These are phyloP conservation scores for Leccinum variicolor DNA, from an alignment of 768 basidiomycete genomes.

Conservation along the genomic window DNA sequence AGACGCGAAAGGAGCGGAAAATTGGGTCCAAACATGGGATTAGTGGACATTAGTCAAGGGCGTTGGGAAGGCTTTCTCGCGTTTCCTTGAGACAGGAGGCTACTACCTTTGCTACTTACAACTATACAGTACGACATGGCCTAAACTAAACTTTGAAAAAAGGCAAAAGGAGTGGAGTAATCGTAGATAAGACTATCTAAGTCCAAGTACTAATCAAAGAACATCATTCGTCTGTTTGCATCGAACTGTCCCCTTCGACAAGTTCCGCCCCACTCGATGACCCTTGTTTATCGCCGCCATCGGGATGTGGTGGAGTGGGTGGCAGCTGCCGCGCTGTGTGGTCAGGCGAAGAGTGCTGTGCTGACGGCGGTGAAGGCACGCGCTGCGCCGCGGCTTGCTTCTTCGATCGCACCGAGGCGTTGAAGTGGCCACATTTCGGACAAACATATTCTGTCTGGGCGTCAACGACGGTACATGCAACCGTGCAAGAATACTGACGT, in stretches of 20 bases:
- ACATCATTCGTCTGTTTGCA: neutral
- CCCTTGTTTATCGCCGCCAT: neutral
- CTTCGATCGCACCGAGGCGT: constrained; percentile 43
- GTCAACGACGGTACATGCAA: neutral
- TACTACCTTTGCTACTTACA: neutral
- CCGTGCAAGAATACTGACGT: constrained; percentile 50
- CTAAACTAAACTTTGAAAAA: neutral
- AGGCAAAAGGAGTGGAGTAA: neutral
- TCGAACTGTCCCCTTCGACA: constrained; percentile 6
- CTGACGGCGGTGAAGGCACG: constrained; percentile 27
- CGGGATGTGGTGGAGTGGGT: neutral
- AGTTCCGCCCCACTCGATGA: neutral
- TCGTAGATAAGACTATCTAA: neutral
- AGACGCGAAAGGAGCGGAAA: neutral
- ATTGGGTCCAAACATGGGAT: neutral
- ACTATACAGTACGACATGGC: neutral
- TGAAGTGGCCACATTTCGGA: constrained; percentile 84
- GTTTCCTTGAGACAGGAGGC: neutral
- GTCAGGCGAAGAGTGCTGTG: constrained; percentile 7
- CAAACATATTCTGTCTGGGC: constrained; percentile 70
- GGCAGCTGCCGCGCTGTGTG: constrained; percentile 5
- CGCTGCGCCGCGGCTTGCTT: constrained; percentile 20
- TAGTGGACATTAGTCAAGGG: neutral
- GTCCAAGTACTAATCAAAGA: neutral
- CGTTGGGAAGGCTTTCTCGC: neutral